Base-by-base conservation (phyloP, 2,329 filamentous ascomycete species). In the Trichoderma citrinoviride region DNA sequence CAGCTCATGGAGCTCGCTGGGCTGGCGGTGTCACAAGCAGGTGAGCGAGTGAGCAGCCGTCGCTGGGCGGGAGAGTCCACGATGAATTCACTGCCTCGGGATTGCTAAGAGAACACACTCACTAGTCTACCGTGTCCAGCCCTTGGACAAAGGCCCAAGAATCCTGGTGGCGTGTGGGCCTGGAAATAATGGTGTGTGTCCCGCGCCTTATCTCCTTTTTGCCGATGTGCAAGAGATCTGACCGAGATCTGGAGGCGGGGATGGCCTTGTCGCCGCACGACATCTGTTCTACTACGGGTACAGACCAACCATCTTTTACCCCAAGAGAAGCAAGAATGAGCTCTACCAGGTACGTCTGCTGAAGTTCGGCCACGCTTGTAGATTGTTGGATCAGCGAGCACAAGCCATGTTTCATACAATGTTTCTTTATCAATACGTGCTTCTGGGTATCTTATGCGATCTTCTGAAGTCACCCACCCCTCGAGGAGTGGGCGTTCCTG, bases 1-100 rank as follows among this genome's bases (percentile, higher is more conserved):
- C 95, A 99, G 78, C 82, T 99, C 55, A 98, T 99, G 95, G 95
- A 98, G 75, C 81, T 99, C 7, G 95, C 95, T 49, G 95, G 95
- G 0, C 83, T 99, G 0, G 93, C 93, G 1, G 93, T 98, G 27
- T 94, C 94, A 14, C 93, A 98, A 82, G 93, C 90, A 57, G 88
- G 92, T 93, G 27, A 29, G 33, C 14, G 33, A 37, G 33, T 12
- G 10, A n/a, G 33, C 74, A 65, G 81, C 68, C 23, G 12, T 55
- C 7, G 21, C 33, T 27, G 41, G 29, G 19, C 15, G 23, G 21
- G n/a, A 25, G 15, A 49, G 21, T 47, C 7, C 44, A 4, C 29
- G 7, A 33, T 33, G n/a, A 23, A 2, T 37, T 33, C 15, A 27
- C 47, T 53, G 25, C 29, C 23, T 12, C n/a, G 37, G 29, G 29